Base-by-base conservation (phyloP, 2,329 filamentous ascomycete genomes). In the Cladobotryum protrusum region DNA sequence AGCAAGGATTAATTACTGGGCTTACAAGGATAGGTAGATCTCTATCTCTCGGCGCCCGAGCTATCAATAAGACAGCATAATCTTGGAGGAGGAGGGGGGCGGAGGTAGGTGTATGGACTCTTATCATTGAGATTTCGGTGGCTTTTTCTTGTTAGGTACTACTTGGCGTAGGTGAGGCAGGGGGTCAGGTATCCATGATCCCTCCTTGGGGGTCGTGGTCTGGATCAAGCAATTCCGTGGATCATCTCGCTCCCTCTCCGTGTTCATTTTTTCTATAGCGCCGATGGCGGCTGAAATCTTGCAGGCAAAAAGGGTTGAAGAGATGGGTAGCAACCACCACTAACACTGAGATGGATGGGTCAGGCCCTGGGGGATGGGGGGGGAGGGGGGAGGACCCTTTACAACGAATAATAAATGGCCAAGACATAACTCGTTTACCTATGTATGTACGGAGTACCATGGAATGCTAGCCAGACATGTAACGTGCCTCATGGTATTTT, bases 351-450 rank as follows among this genome's bases (percentile, higher is more conserved):
- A 52, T 43, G 46, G 46, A 49, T 43, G 35, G 37, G 37, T 17
- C 37, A n/a, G 19, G 19, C 41, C 41, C 7, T 42, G 17, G 40
- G 20, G 32, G 41, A 33, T 49, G 19, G 39, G 42, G 36, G 37
- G 36, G 42, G 35, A 39, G 43, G 39, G 33, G 35, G 48, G 50
- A 39, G 32, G 50, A 43, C 34, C 18, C 19, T 24, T 40, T 17
- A 47, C 47, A 49, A 50, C 59, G 60, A 62, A 63, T 62, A 62
- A 63, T 61, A 48, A 54, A 49, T 52, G 50, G 32, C 39, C 47
- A 48, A 48, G 56, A 62, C 58, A 60, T 61, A 62, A 63, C 59
- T 55, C 50, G 49, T 59, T 63, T 56, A 61, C 54, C 55, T 55
- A 54, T 37, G 40, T 39, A n/a, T n/a, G n/a, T n/a, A n/a, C n/a